phyloP scores from a whole-genome alignment of 208 protist genomes.

The Phytomonas sp. region DNA sequence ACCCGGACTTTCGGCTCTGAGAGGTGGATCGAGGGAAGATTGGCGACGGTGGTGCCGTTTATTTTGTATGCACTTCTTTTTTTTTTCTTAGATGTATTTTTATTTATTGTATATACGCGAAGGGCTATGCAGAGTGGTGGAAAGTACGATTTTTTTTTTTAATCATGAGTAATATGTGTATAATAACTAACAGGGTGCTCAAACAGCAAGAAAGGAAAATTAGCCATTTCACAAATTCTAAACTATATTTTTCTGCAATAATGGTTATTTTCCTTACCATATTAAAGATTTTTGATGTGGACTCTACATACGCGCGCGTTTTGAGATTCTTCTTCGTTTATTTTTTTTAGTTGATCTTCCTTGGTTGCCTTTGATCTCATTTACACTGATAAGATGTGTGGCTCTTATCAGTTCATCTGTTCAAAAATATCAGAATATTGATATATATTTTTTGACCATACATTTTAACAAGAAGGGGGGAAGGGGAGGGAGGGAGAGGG shows the following conservation, averaged over 20 bases:
- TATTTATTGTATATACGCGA: neutral
- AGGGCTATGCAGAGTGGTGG: no score
- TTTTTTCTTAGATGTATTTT: neutral
- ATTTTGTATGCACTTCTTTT: neutral
- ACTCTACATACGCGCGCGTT: neutral
- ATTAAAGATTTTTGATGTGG: neutral
- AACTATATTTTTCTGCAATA: neutral
- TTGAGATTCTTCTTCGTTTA: neutral
- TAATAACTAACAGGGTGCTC: neutral
- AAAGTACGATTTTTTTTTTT: neutral
- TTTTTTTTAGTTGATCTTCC: neutral
- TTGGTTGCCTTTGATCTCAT: neutral
- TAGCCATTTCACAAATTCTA: neutral
- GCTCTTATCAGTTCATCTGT: neutral
- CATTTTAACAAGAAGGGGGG: neutral
- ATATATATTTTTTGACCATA: neutral
- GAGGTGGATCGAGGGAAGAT: neutral
- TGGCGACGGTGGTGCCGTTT: neutral
- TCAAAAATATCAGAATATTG: neutral
- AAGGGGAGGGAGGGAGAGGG: neutral
- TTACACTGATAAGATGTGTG: neutral
- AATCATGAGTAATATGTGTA: neutral
- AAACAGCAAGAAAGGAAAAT: neutral
- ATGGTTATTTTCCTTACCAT: neutral
- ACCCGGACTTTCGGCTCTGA: conserved; percentile 7